A percentile compares a stretch with the other conserved stretches of the same genome.
Evolutionary conservation across 2,329 filamentous ascomycete species (phyloP).

Genomic region (Grosmannia clavigera): DNA sequence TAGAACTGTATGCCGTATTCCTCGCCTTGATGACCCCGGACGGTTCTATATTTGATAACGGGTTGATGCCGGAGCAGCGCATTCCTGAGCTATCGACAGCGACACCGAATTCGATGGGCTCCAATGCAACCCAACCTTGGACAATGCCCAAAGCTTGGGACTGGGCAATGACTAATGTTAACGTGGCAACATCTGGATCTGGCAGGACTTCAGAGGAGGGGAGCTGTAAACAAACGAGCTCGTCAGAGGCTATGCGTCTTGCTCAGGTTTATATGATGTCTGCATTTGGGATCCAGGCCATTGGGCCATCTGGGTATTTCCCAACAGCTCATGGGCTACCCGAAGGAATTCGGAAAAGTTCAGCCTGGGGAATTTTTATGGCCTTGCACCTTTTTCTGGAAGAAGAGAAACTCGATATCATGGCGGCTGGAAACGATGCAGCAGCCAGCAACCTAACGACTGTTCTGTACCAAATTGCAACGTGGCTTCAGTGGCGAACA

Average conservation of each 20-base stretch:
- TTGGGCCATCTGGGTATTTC: constrained; percentile 46
- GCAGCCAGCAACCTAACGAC: constrained; percentile 48
- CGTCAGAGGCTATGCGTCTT: constrained; percentile 40
- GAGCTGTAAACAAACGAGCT: constrained; percentile 15
- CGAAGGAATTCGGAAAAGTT: constrained; percentile 43
- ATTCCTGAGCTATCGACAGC: no score
- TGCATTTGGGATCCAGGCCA: constrained; percentile 39
- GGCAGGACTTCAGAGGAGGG: neutral
- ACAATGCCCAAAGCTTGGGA: constrained; percentile 6
- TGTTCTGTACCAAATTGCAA: constrained; percentile 65
- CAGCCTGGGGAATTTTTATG: constrained; percentile 56
- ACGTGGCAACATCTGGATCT: neutral
- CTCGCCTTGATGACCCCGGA: constrained; percentile 20
- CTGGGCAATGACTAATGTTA: constrained; percentile 19
- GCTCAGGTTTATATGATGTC: constrained; percentile 55
- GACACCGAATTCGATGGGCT: neutral
- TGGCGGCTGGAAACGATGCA: constrained; percentile 30
- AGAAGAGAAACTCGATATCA: constrained; percentile 70
- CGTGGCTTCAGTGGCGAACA: constrained; percentile 63
- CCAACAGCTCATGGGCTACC: constrained; percentile 45
- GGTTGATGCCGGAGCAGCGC: no score
- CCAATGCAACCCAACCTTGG: neutral
- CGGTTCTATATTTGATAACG: neutral
- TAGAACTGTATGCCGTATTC: constrained; percentile 52
- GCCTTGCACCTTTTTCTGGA: constrained; percentile 79